Conservation (phyloP, 768 basidiomycete species). For the Favolaschia claudopus region DNA sequence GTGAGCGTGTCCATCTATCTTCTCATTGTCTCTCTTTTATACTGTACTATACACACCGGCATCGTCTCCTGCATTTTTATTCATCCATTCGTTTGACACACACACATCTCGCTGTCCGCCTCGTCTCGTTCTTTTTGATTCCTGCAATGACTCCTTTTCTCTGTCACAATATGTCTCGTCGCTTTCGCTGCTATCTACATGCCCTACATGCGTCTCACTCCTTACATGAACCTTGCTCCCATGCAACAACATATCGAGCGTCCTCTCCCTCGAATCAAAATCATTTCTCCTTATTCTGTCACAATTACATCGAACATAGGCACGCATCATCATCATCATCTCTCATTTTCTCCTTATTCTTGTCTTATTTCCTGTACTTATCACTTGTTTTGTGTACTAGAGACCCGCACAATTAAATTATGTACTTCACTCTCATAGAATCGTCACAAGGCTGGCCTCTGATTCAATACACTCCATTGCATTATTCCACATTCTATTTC, state of each 20-base stretch:
- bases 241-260: neutral
- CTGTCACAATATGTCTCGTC: constrained; percentile 14
- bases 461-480: too few relatives aligned
- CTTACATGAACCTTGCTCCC: neutral
- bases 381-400: constrained; percentile 24
- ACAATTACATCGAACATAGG: constrained; percentile 5
- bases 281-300: constrained; percentile 1
- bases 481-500: too few relatives aligned
- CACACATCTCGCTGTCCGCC: constrained; percentile 13
- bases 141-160: constrained; percentile 11
- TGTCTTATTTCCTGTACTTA: constrained; percentile 23
- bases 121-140: constrained; percentile 18
- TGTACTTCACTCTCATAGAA: constrained; percentile 14
- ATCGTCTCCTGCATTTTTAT: constrained; percentile 1
- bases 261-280: neutral
- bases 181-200: constrained; percentile 22
- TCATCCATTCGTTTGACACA: neutral
- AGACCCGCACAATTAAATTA: constrained; percentile 21
- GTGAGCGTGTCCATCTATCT: constrained; percentile 34
- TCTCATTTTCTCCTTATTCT: neutral
- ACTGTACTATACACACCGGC: constrained; percentile 10
- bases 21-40: constrained; percentile 20
- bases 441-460: neutral
- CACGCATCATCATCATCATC: neutral
- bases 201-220: constrained; percentile 16